Evolutionary conservation across 257 asterid species (phyloP).

Genomic region (Echium plantagineum): DNA sequence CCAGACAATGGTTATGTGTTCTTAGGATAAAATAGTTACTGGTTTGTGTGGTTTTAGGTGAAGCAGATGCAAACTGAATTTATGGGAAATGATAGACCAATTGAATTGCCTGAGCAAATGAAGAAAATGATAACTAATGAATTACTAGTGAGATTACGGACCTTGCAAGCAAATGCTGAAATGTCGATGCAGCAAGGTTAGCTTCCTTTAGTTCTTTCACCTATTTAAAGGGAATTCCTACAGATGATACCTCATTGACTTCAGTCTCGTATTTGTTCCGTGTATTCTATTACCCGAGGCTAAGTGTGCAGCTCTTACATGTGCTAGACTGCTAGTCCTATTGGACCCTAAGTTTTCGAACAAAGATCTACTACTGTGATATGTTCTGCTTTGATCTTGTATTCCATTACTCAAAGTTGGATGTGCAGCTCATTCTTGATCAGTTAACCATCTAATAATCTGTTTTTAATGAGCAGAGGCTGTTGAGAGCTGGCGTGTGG

Average conservation of each 20-base stretch:
- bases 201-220: conserved; percentile 13
- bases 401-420: no score
- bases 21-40: neutral
- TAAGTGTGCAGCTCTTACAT: no score
- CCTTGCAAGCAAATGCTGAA: conserved; percentile 40
- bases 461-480: conserved; percentile 37
- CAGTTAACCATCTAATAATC: conserved; percentile 3
- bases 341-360: no score
- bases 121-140: conserved; percentile 53
- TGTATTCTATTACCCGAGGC: no score
- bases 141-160: conserved; percentile 41
- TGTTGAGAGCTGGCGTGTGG: conserved; percentile 67
- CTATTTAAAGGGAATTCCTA: neutral
- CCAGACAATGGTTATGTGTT: conserved; percentile 3
- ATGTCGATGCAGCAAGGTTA: conserved; percentile 48
- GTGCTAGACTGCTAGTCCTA: no score
- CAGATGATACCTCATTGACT: neutral
- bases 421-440: neutral
- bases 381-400: no score
- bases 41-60: conserved; percentile 32
- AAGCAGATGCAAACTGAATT: conserved; percentile 31
- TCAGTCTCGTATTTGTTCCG: neutral
- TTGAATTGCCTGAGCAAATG: conserved; percentile 45
- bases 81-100: conserved; percentile 31
- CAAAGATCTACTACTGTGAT: no score